phyloP scores from a whole-genome alignment of 805 yeast species.

The Cyberlindnera euphorbiae region DNA sequence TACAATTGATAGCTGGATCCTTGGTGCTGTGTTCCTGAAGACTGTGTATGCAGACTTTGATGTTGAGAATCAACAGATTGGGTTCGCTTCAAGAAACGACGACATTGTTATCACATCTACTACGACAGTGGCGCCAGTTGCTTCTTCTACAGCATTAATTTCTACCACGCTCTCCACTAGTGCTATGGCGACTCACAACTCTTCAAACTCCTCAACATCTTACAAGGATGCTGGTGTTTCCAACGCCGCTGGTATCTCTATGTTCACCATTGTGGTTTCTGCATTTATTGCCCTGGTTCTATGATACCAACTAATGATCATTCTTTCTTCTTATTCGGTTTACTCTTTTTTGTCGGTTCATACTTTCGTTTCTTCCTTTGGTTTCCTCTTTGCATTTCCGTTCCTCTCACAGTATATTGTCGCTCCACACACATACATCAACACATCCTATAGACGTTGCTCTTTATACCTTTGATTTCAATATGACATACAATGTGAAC shows the following conservation, averaged over 20 bases:
- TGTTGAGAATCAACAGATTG: slow-evolving; percentile 42
- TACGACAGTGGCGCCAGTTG: slow-evolving; percentile 12
- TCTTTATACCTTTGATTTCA: too few relatives aligned
- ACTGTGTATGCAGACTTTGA: slow-evolving; percentile 56
- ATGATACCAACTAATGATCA: neutral
- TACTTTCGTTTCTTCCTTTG: neutral
- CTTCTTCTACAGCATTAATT: slow-evolving; percentile 1
- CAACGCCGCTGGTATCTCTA: slow-evolving; percentile 3
- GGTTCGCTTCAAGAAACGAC: slow-evolving; percentile 44
- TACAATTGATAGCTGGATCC: slow-evolving; percentile 46
- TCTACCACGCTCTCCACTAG: neutral
- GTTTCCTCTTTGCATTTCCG: too few relatives aligned
- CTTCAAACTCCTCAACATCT: slow-evolving; percentile 5
- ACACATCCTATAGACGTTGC: too few relatives aligned
- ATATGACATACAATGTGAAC: too few relatives aligned
- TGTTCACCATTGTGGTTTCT: slow-evolving; percentile 4
- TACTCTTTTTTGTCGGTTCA: neutral
- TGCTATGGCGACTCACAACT: slow-evolving; percentile 2
- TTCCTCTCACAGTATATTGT: too few relatives aligned
- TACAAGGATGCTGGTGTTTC: slow-evolving; percentile 9
- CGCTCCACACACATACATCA: too few relatives aligned
- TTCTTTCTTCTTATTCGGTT: neutral
- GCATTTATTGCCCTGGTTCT: slow-evolving; percentile 7
- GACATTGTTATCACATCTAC: slow-evolving; percentile 26
- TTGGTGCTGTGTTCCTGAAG: slow-evolving; percentile 59